Conservation (phyloP, 352 stramenopile genomes). For the Phytophthora sojae region DNA sequence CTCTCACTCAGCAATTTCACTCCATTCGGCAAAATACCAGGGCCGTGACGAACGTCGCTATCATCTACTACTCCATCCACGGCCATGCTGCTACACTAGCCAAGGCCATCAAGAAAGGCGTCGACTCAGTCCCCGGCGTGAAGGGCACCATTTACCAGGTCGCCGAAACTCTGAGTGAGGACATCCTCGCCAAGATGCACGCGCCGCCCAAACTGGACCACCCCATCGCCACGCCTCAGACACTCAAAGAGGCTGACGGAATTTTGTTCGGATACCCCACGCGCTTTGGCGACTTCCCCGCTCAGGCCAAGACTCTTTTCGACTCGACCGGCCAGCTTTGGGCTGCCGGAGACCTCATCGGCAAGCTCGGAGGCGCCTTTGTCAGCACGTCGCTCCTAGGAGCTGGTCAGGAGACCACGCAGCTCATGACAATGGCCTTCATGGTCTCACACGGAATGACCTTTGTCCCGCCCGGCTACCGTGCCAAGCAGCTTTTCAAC, state of each 20-base stretch:
- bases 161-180: too few relatives aligned
- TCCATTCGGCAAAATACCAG: too few relatives aligned
- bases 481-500: constrained; percentile 16
- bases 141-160: too few relatives aligned
- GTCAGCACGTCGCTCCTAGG: constrained; percentile 15
- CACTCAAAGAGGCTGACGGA: too few relatives aligned
- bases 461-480: constrained; percentile 20
- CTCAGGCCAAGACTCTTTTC: too few relatives aligned
- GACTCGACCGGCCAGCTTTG: constrained; percentile 16
- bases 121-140: constrained; percentile 19
- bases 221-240: too few relatives aligned
- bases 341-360: constrained; percentile 8
- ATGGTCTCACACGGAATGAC: constrained; percentile 19
- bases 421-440: constrained; percentile 19
- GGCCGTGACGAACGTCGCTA: constrained; percentile 9
- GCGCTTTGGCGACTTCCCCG: too few relatives aligned
- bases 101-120: constrained; percentile 16
- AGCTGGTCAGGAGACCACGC: constrained; percentile 18
- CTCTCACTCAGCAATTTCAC: too few relatives aligned
- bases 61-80: constrained; percentile 30
- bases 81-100: constrained; percentile 13
- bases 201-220: too few relatives aligned
- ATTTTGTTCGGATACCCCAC: too few relatives aligned
- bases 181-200: too few relatives aligned
- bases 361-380: constrained; percentile 16